Evolutionary conservation across 768 basidiomycete genomes (phyloP).

Genomic region (Boletus speciosus): DNA sequence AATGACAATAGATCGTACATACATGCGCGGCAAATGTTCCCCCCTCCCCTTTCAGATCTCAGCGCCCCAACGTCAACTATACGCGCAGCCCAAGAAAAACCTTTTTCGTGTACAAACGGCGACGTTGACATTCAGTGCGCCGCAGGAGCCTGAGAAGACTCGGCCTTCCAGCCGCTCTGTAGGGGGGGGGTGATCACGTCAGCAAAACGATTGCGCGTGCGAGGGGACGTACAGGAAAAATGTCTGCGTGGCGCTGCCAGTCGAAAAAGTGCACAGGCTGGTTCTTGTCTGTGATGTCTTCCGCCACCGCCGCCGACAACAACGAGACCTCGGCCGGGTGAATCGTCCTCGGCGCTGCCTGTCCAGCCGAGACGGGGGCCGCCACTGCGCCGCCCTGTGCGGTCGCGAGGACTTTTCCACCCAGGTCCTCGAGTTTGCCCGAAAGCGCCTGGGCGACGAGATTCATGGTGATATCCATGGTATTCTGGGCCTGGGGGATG

Average conservation of each 20-base stretch:
- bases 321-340: constrained; percentile 21
- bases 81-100: not conserved
- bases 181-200: not conserved
- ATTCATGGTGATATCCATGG: constrained; percentile 12
- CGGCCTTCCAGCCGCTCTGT: constrained; percentile 7
- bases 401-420: constrained; percentile 12
- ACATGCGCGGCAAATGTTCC: not conserved
- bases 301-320: constrained; percentile 23
- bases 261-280: constrained; percentile 22
- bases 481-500: not conserved
- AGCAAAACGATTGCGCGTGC: not conserved
- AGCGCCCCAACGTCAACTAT: no score
- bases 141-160: not conserved
- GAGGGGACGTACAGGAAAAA: constrained; percentile 20
- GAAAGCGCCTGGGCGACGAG: constrained; percentile 14
- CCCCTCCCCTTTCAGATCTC: no score
- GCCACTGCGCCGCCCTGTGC: constrained; percentile 12
- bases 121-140: not conserved
- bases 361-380: not conserved
- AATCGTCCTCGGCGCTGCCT: constrained; percentile 8
- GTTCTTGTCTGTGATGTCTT: constrained; percentile 9
- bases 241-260: constrained; percentile 16
- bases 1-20: not conserved
- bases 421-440: constrained; percentile 16
- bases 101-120: no score